These are phyloP conservation scores for Wickerhamiella slavikovae DNA, from an alignment of 805 yeast genomes.

Conservation along the genomic window DNA sequence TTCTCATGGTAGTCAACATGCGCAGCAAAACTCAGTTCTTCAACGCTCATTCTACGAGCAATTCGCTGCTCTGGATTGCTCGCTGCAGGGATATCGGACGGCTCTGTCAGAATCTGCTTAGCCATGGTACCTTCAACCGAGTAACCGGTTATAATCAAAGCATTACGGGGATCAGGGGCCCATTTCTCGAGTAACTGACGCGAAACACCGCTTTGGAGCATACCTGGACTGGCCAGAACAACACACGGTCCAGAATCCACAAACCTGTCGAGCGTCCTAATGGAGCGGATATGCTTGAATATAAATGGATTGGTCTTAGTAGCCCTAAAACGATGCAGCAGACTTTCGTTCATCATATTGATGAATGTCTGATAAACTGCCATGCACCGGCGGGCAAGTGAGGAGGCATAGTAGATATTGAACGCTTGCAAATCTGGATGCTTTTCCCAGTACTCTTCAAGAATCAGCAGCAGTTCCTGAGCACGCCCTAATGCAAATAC, in stretches of 20 bases:
- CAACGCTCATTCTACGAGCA: constrained; percentile 72
- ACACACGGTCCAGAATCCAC: constrained; percentile 94
- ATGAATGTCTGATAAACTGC: constrained; percentile 93
- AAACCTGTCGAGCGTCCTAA: constrained; percentile 60
- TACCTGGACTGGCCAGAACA: constrained; percentile 93
- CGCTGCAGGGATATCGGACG: constrained; percentile 69
- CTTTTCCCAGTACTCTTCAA: constrained; percentile 87
- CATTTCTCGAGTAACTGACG: constrained; percentile 80
- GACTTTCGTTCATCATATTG: constrained; percentile 90
- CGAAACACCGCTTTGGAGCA: constrained; percentile 92
- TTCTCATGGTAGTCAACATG: constrained; percentile 95
- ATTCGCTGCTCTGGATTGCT: constrained; percentile 64
- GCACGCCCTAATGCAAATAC: constrained; percentile 95
- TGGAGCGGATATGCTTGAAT: constrained; percentile 64
- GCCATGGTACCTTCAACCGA: constrained; percentile 99
- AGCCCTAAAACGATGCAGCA: constrained; percentile 53
- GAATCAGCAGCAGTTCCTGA: constrained; percentile 71
- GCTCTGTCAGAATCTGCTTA: constrained; percentile 68
- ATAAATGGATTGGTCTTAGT: constrained; percentile 77
- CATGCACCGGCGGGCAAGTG: constrained; percentile 86
- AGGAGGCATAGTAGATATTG: constrained; percentile 79
- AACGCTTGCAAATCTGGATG: constrained; percentile 66
- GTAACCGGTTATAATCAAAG: constrained; percentile 82
- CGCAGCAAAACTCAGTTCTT: constrained; percentile 97
- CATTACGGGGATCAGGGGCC: constrained; percentile 91